These are phyloP conservation scores for Candida buenavistaensis DNA, from an alignment of 1,139 yeast species.

Conservation along the genomic window DNA sequence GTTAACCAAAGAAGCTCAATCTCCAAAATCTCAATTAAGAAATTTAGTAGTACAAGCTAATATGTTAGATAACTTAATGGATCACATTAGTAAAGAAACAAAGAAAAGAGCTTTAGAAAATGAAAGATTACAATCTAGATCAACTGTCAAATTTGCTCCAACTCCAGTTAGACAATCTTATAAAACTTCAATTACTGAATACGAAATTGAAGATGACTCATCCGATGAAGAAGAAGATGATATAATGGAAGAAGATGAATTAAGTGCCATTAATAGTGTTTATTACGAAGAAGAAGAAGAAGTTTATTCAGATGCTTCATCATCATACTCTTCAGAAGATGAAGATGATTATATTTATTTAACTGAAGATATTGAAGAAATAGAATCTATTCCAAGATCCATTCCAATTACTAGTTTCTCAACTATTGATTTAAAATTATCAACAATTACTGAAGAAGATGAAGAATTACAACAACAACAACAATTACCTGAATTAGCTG, in stretches of 20 bases:
- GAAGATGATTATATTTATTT: constrained; percentile 35
- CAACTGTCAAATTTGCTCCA: constrained; percentile 5
- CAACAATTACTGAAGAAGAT: constrained; percentile 22
- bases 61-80: constrained; percentile 70
- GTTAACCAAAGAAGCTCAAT: constrained; percentile 64
- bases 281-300: constrained; percentile 16
- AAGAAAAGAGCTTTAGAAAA: constrained; percentile 21
- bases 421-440: constrained; percentile 22
- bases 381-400: constrained; percentile 15
- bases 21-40: constrained; percentile 60
- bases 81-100: constrained; percentile 38
- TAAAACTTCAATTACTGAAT: constrained; percentile 31
- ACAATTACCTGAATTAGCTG: constrained; percentile 6
- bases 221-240: constrained; percentile 24
- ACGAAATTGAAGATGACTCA: constrained; percentile 36
- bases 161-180: constrained; percentile 7
- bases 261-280: constrained; percentile 3
- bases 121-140: constrained; percentile 1
- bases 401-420: constrained; percentile 19
- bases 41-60: constrained; percentile 74
- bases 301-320: constrained; percentile 11
- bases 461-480: constrained; percentile 22
- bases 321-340: constrained; percentile 20
- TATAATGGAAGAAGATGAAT: constrained; percentile 3
- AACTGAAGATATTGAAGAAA: constrained; percentile 19